Base-by-base conservation (phyloP, 164 flowering plant species). In the Buxus sempervirens region DNA sequence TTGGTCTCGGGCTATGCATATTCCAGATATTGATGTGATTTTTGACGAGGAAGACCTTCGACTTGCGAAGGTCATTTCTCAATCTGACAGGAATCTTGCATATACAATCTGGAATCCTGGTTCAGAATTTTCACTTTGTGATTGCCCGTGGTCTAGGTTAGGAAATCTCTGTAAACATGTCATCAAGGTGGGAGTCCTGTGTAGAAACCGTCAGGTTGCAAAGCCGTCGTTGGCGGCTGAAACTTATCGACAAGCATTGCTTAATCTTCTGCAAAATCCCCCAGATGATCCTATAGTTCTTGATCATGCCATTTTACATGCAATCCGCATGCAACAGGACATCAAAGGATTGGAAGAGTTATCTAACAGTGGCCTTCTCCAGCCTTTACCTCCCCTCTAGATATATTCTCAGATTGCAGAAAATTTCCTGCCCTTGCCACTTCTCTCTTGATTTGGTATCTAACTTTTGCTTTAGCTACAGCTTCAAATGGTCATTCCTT, bases 81-180 rank as follows among this genome's bases (percentile, higher is more conserved):
- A 81, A 70, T 71, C 84, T 8, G 76, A 83, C 54, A 75, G 85
- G 66, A 82, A 24, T 42, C 16, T 77, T 60, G 79, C 73, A 22
- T 80, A 83, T 61, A 81, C 80, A 8, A 62, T 83, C 62, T 85
- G 86, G 89, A 80, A 79, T 58, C 86, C 86, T 60, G 86, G 89
- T 60, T 82, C 86, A 0, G 89, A 85, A 65, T 85, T 85, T 56
- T 69, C 83, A 0, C 36, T 80, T 16, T 85, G 86, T 78, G 80
- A 82, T 77, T 85, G 86, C 59, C 25, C 71, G 6, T 83, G 86
- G 86, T 80, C 86, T 25, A 83, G 80, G 72, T 53, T 54, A 58
- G 85, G 87, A 61, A 85, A 83, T 72, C 66, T 83, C 0, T 83
- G 84, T 62, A 76, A 83, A 76, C 87, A 83, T 75, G 76, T 80